A percentile compares a stretch with the other conserved stretches of the same genome.
Evolutionary conservation across 192 early-diverging fungal genomes (phyloP).

Genomic region (Mortierella hygrophila): DNA sequence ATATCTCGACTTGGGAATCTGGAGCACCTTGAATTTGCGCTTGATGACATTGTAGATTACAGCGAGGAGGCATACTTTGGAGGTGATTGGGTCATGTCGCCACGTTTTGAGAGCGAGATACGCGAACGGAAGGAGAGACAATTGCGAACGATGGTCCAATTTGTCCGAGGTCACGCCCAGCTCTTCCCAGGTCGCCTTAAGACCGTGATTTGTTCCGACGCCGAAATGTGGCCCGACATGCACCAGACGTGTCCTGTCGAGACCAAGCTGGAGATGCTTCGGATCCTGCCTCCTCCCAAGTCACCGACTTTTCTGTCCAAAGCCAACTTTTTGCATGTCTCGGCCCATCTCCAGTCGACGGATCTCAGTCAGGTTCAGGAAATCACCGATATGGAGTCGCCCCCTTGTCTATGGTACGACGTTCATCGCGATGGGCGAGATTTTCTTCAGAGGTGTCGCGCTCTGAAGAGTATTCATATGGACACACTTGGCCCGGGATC

Average conservation of each 20-base stretch:
- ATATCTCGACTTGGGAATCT: neutral
- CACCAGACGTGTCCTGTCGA: neutral
- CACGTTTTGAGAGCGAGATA: neutral
- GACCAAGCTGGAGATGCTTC: neutral
- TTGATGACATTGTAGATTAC: neutral
- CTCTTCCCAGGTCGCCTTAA: neutral
- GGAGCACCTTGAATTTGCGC: neutral
- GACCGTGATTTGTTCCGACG: neutral
- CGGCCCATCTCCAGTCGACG: neutral
- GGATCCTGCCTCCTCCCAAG: neutral
- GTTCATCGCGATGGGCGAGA: no score
- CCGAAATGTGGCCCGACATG: neutral
- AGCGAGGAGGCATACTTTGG: neutral
- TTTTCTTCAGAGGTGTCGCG: neutral
- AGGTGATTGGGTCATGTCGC: neutral
- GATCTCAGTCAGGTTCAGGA: neutral
- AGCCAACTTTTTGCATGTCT: neutral
- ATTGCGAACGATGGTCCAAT: neutral
- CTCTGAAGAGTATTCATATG: neutral
- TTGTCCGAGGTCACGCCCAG: neutral
- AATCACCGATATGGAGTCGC: neutral
- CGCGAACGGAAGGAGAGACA: no score
- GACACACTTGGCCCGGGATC: neutral
- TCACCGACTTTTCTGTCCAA: neutral
- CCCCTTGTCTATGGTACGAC: no score